Evolutionary conservation across 1,139 yeast genomes (phyloP).

Genomic region (Suhomyces bokatorum): DNA sequence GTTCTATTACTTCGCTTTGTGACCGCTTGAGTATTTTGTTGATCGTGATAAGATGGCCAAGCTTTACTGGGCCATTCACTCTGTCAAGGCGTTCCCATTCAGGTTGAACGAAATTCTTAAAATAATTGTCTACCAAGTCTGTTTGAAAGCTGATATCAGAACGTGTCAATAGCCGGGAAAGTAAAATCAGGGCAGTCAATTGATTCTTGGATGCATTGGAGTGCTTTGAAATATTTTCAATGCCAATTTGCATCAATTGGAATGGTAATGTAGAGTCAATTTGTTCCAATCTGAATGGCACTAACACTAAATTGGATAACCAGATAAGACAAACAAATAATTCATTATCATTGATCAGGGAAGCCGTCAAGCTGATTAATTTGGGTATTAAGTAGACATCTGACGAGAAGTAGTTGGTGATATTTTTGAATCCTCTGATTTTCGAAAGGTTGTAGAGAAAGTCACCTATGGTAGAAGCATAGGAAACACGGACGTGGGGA

Average conservation of each 20-base stretch:
- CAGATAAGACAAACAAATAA: slow-evolving; percentile 65
- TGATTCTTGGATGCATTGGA: slow-evolving; percentile 29
- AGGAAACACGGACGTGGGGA: not conserved
- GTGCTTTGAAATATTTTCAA: slow-evolving; percentile 27
- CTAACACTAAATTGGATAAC: slow-evolving; percentile 66
- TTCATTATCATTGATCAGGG: slow-evolving; percentile 49
- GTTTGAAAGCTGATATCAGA: slow-evolving; percentile 23
- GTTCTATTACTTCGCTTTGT: slow-evolving; percentile 13
- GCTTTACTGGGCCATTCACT: slow-evolving; percentile 21
- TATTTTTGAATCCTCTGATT: slow-evolving; percentile 63
- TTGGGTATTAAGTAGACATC: slow-evolving; percentile 52
- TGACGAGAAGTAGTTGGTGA: slow-evolving; percentile 58
- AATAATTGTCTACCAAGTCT: slow-evolving; percentile 23
- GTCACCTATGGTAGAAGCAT: slow-evolving; percentile 18
- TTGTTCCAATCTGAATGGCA: slow-evolving; percentile 64
- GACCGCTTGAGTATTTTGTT: slow-evolving; percentile 38
- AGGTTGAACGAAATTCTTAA: slow-evolving; percentile 14
- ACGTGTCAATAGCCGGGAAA: slow-evolving; percentile 39
- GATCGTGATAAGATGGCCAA: slow-evolving; percentile 41
- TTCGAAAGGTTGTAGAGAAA: slow-evolving; percentile 61
- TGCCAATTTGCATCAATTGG: slow-evolving; percentile 36
- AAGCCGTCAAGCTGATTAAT: slow-evolving; percentile 27
- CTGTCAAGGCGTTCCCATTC: slow-evolving; percentile 20
- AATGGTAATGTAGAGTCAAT: slow-evolving; percentile 37
- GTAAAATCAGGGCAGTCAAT: slow-evolving; percentile 35